Percentiles rank a stretch among this genome's conserved stretches.
These are phyloP conservation scores for Kodamaea sp. DNA, from an alignment of 1,139 yeast species.

Conservation along the genomic window DNA sequence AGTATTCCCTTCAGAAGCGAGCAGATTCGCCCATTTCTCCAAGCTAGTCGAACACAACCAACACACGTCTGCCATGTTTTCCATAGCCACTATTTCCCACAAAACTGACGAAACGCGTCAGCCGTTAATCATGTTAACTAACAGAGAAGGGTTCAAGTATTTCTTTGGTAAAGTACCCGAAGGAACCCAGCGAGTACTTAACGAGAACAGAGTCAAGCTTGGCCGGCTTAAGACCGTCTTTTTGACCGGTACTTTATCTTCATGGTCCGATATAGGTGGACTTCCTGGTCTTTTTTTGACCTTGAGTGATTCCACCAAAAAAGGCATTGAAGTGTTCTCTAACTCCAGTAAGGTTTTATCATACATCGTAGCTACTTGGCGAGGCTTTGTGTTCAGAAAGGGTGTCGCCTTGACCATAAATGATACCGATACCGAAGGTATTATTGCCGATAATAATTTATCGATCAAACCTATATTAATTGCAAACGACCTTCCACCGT, in stretches of 20 bases:
- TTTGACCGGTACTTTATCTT: conserved; percentile 65
- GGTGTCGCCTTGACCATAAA: conserved; percentile 61
- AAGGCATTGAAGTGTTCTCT: conserved; percentile 42
- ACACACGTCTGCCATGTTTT: conserved; percentile 31
- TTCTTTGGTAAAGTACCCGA: conserved; percentile 82
- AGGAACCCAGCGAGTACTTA: conserved; percentile 76
- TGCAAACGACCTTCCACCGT: conserved; percentile 2
- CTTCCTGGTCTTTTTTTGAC: conserved; percentile 87
- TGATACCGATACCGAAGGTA: conserved; percentile 30
- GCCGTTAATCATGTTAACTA: conserved; percentile 58
- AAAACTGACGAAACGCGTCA: conserved; percentile 60
- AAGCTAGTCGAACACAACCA: conserved; percentile 17
- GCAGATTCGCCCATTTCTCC: conserved; percentile 14
- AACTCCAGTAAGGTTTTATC: conserved; percentile 41
- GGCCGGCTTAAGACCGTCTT: conserved; percentile 65
- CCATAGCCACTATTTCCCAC: conserved; percentile 50
- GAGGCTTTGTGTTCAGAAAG: conserved; percentile 83
- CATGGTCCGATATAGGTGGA: conserved; percentile 82
- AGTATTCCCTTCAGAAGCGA: conserved; percentile 13
- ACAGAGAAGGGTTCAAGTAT: conserved; percentile 57
- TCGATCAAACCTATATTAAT: conserved; percentile 54
- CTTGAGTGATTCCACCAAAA: conserved; percentile 76
- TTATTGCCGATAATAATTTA: conserved; percentile 53
- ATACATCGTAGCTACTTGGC: conserved; percentile 75
- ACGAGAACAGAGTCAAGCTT: conserved; percentile 54